Evolutionary conservation across 2,329 filamentous ascomycete species (phyloP).

Genomic region (Xylaria sp.): DNA sequence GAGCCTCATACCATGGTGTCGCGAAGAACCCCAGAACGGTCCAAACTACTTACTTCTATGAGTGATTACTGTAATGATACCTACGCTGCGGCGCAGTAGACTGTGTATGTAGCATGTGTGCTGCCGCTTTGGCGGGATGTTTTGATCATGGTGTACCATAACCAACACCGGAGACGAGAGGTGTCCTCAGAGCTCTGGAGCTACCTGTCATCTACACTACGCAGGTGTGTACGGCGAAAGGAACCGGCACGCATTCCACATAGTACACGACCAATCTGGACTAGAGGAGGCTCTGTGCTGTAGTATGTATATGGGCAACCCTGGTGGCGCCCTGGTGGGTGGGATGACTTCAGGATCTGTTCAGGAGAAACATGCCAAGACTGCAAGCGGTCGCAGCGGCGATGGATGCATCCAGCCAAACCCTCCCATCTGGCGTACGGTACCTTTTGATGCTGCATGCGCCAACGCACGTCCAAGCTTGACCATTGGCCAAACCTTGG

Average conservation of each 20-base stretch:
- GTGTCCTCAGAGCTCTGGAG: no score
- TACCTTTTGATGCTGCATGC: not conserved
- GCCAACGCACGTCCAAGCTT: slow-evolving; percentile 4
- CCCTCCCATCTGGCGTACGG: not conserved
- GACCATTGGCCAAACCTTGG: not conserved
- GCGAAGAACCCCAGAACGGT: not conserved
- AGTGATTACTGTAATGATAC: not conserved
- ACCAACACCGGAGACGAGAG: no score
- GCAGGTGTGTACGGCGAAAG: no score
- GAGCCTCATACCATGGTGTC: not conserved
- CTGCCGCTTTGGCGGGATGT: not conserved
- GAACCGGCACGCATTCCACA: not conserved
- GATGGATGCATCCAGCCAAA: slow-evolving; percentile 6
- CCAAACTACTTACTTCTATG: no score
- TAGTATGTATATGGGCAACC: not conserved
- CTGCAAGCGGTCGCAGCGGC: slow-evolving; percentile 10
- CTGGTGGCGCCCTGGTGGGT: slow-evolving; percentile 3
- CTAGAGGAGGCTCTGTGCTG: slow-evolving; percentile 16
- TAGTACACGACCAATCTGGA: slow-evolving; percentile 7
- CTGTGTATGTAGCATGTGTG: not conserved
- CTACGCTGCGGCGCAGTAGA: not conserved
- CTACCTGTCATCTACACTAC: no score
- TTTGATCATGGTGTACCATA: not conserved
- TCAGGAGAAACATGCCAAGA: slow-evolving; percentile 16
- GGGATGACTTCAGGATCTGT: not conserved